A percentile compares a stretch with the other conserved stretches of the same genome.
These are phyloP conservation scores for Uromyces viciae-fabae DNA, from an alignment of 1,284 basidiomycete species.

Conservation along the genomic window DNA sequence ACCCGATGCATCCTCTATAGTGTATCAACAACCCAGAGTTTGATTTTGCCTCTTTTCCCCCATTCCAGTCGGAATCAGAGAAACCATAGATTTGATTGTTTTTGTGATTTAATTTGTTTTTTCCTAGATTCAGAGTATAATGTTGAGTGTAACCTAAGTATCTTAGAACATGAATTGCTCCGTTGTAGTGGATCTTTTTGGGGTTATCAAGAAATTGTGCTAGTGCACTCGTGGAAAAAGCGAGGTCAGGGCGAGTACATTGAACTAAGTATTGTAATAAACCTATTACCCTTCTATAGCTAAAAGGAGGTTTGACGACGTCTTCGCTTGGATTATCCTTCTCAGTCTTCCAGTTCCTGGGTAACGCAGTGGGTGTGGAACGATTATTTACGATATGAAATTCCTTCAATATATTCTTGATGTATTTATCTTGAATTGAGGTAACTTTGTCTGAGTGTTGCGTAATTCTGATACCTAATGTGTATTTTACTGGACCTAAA, in stretches of 20 bases:
- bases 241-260: slow-evolving; percentile 1
- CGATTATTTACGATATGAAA: not conserved
- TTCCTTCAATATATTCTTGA: not conserved
- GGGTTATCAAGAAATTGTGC: slow-evolving; percentile 10
- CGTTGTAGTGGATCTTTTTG: not conserved
- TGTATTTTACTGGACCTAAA: slow-evolving; percentile 1
- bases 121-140: not conserved
- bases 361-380: not conserved
- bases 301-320: not conserved
- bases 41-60: not conserved
- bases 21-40: not conserved
- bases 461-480: not conserved
- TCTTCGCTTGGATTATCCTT: not conserved
- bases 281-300: not conserved
- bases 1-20: not conserved
- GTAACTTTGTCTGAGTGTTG: not conserved
- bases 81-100: not conserved
- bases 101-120: not conserved
- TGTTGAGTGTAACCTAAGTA: not conserved
- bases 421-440: slow-evolving; percentile 13
- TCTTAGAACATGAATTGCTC: not conserved
- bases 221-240: not conserved
- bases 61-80: not conserved
- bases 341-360: not conserved
- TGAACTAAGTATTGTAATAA: slow-evolving; percentile 10